Percentiles rank a stretch among this genome's conserved stretches.
These are phyloP conservation scores for Podaxis sp. DNA, from an alignment of 768 basidiomycete species.

Conservation along the genomic window DNA sequence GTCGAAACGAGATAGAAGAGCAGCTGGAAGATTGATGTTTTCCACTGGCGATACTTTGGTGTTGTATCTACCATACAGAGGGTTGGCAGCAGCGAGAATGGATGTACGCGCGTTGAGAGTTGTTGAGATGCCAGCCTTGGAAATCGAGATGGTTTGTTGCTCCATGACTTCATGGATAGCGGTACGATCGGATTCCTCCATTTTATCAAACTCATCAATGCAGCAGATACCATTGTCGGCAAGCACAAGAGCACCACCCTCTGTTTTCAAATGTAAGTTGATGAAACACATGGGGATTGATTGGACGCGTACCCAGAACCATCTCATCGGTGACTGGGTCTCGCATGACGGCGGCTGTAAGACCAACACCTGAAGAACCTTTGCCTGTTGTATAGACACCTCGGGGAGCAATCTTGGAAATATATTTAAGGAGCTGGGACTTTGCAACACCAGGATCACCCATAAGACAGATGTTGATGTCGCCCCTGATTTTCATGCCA, in stretches of 20 bases:
- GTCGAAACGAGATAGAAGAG: conserved; percentile 94
- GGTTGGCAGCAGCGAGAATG: conserved; percentile 96
- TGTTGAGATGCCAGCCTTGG: conserved; percentile 98
- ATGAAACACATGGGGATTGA: not conserved
- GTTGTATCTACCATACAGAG: conserved; percentile 97
- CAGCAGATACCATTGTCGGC: conserved; percentile 99
- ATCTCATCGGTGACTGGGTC: conserved; percentile 99
- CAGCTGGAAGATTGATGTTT: conserved; percentile 98
- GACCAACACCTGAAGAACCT: conserved; percentile 97
- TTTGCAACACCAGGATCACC: conserved; percentile 99
- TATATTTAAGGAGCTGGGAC: conserved; percentile 95
- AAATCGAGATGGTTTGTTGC: conserved; percentile 99
- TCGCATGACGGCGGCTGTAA: conserved; percentile 98
- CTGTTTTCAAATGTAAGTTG: conserved; percentile 35
- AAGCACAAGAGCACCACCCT: conserved; percentile 98
- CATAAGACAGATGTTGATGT: conserved; percentile 97
- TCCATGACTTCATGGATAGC: conserved; percentile 99
- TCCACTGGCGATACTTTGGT: conserved; percentile 96
- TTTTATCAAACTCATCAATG: conserved; percentile 99
- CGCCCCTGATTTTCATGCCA: conserved; percentile 98
- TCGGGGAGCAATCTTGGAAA: conserved; percentile 95
- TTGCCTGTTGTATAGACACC: conserved; percentile 98
- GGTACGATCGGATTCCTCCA: conserved; percentile 97
- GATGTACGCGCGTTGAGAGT: conserved; percentile 97
- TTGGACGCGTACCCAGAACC: conserved; percentile 75